Evolutionary conservation across 2,329 filamentous ascomycete genomes (phyloP), one percentile per base, ranked within the genome.

Genomic region (Aspergillus felis): DNA sequence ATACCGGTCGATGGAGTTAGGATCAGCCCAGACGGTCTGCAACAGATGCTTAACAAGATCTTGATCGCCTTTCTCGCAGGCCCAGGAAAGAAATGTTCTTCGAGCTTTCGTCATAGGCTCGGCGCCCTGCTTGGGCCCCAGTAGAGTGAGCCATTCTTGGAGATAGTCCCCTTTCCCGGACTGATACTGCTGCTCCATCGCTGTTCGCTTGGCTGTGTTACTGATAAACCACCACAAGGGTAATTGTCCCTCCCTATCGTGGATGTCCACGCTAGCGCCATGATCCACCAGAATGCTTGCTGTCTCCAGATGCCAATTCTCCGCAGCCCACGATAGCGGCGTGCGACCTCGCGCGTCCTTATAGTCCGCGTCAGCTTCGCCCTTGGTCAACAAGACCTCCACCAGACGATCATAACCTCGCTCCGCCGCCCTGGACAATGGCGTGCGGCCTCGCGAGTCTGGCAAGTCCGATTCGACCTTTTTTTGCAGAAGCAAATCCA

Each of bases 1-100:
- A 41, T 61, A 57, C 5, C 60, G 55, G 41, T 61, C 60, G 22
- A 61, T 49, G 5, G 55, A 60, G 42, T 61, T 61, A 2, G 60
- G 60, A 22, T 61, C 57, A 4, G 60, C 57, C 60, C 60, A 61
- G 6, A 41, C 51, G 9, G 60, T 60, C 35, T 49, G 53, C 27
- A 61, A n/a, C 12, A 61, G 44, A 20, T 54, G 55, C 4, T 29
- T 42, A 3, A 58, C 60, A 7, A 61, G 32, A 27, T 52, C 44
- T 4, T 12, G 27, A 29, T 61, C 60, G 3, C 60, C 60, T 20
- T 51, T 49, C 24, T 61, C 60, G 25, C 57, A 60, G 5, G 60
- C 60, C 60, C 60, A 61, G n/a, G 60, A 57, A 4, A 61, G 53
- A n/a, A 60, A 60, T 6, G 60, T 61, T 7, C 60, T 58, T 6